phyloP scores from a whole-genome alignment of 2,329 filamentous ascomycete genomes.

The Cercospora citrullina region DNA sequence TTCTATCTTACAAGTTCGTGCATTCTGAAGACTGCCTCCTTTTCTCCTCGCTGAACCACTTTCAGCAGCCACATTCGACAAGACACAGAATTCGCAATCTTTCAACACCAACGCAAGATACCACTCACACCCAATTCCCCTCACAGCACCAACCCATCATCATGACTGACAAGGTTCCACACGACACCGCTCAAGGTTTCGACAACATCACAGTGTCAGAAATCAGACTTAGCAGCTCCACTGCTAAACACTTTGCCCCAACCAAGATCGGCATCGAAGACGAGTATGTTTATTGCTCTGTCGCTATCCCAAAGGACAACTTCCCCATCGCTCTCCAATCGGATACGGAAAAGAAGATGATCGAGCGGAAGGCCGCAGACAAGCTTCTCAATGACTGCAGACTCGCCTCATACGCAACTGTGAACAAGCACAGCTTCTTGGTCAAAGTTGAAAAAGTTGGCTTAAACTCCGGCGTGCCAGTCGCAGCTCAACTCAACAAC shows the following conservation, averaged over 20 bases:
- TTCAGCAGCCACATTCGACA: background rate
- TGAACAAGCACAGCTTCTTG: conserved; percentile 2
- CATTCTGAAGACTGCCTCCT: background rate
- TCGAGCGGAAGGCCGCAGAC: background rate
- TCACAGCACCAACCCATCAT: background rate
- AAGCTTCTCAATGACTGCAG: background rate
- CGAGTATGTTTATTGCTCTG: conserved; percentile 1
- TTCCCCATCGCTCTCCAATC: background rate
- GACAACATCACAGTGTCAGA: background rate
- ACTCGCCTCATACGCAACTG: background rate
- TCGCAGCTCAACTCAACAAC: background rate
- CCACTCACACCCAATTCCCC: background rate
- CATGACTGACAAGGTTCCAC: background rate
- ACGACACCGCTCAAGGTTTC: background rate
- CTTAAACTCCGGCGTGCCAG: background rate
- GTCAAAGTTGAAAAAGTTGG: background rate
- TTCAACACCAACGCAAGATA: background rate
- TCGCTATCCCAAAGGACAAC: background rate
- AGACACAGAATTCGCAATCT: background rate
- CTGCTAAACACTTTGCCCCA: background rate
- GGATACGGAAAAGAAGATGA: background rate
- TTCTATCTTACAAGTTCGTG: background rate
- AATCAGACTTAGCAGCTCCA: background rate
- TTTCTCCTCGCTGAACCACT: background rate
- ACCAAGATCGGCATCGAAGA: conserved; percentile 2